Evolutionary conservation across 495 filamentous ascomycete genomes (phyloP).

Genomic region (Aspergillus ostianus): DNA sequence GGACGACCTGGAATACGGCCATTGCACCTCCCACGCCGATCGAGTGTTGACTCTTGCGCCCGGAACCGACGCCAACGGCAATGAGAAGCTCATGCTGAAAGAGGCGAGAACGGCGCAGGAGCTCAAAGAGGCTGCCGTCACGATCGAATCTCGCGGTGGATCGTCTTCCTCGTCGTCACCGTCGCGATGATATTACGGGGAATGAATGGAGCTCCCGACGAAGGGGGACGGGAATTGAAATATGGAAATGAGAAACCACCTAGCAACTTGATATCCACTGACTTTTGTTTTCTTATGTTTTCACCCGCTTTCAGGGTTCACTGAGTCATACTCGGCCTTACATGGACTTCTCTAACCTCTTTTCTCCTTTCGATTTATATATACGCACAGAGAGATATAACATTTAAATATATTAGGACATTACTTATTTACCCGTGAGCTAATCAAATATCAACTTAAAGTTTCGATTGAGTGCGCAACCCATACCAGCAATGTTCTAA

Average conservation of each 20-base stretch:
- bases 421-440: background rate
- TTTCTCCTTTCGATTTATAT: constrained; percentile 1
- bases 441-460: background rate
- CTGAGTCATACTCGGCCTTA: background rate
- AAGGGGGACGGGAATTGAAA: no score
- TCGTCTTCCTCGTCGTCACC: constrained; percentile 6
- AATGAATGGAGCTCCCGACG: background rate
- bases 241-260: no score
- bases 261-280: background rate
- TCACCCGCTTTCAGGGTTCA: background rate
- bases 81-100: constrained; percentile 12
- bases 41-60: constrained; percentile 25
- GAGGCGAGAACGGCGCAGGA: constrained; percentile 4
- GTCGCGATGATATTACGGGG: background rate
- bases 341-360: background rate
- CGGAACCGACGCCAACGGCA: constrained; percentile 15
- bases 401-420: background rate
- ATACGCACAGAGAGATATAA: background rate
- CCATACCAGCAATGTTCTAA: background rate
- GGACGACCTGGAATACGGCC: constrained; percentile 36
- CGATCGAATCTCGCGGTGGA: background rate
- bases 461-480: background rate
- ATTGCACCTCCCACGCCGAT: constrained; percentile 25
- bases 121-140: constrained; percentile 4
- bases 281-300: background rate